Base-by-base conservation (phyloP, 1,284 basidiomycete species). In the Exobasidium cylindrosporum region DNA sequence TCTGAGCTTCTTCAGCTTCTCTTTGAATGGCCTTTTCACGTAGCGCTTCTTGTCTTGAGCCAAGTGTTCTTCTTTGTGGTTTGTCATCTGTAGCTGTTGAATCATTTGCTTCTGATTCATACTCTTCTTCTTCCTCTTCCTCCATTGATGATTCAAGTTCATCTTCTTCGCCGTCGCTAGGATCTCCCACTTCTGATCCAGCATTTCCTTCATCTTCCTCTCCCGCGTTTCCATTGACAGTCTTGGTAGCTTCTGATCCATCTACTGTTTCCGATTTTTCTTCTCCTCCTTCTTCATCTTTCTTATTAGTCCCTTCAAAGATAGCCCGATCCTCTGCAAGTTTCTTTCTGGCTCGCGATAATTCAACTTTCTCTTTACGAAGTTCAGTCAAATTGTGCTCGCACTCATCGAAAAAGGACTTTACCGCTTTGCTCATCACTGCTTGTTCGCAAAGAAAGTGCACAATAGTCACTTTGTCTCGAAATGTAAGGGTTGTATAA, bases 311-410 rank as follows among this genome's bases (percentile, higher is more conserved):
- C 54, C 81, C 82, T 54, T 84, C 81, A 45, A 90, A 84, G n/a
- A 80, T 76, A 47, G 83, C 85, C 84, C 91, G 89, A 69, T 89
- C 87, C 77, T 92, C 89, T 60, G 84, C 26, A 5, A 88, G 84
- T 76, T 89, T 87, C 81, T 91, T 93, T 82, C 89, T 89, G 70
- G 88, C 84, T 64, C 94, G 85, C 80, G 93, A 94, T 57, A 94
- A 86, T 69, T 98, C 95, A 40, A 95, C 91, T 80, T 94, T 91
- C 80, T 95, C 92, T 82, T 98, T 98, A 67, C 95, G 83, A 56
- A 96, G 83, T 47, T 93, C 90, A 10, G 96, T 97, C 63, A 98
- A 82, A 67, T 89, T 87, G 68, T 89, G 86, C 73, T 94, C 93
- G 73, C 90, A 92, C 58, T 87, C 86, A 72, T 98, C 96, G 86